A percentile compares a stretch with the other conserved stretches of the same genome.
These are phyloP conservation scores for Tinospora cordifolia DNA, from an alignment of 164 flowering plant genomes.

Conservation along the genomic window DNA sequence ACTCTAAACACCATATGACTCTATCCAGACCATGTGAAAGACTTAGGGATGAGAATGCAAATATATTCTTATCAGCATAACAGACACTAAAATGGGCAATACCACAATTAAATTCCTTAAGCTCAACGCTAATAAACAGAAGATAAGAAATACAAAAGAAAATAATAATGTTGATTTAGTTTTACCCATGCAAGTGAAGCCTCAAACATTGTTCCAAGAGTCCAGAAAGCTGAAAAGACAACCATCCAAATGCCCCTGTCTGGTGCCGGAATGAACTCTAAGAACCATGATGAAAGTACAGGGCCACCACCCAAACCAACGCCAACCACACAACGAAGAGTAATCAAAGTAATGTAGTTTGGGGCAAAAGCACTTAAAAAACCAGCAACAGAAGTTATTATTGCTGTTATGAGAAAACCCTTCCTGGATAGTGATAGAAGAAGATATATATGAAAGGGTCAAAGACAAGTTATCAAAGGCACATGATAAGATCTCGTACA, in stretches of 20 bases:
- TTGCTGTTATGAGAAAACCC: constrained; percentile 66
- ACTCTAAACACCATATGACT: too few relatives aligned
- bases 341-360: constrained; percentile 44
- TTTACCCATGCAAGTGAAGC: constrained; percentile 80
- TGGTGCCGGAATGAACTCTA: constrained; percentile 79
- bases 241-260: constrained; percentile 86
- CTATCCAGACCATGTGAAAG: too few relatives aligned
- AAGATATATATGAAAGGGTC: background rate
- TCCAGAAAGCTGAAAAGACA: constrained; percentile 68
- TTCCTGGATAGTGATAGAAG: constrained; percentile 33
- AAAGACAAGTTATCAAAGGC: constrained; percentile 3
- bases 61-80: background rate
- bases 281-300: constrained; percentile 75
- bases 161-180: background rate
- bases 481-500: background rate
- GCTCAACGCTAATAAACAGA: background rate
- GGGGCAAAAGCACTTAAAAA: constrained; percentile 63
- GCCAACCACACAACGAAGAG: constrained; percentile 65
- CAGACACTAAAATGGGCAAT: background rate
- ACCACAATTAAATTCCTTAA: background rate
- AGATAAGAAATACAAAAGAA: background rate
- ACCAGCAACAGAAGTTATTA: constrained; percentile 57
- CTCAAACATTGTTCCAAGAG: constrained; percentile 65
- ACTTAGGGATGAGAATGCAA: too few relatives aligned
- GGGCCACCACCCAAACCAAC: constrained; percentile 87